Conservation (phyloP, 1,284 basidiomycete species). For the Heterobasidion annosum region DNA sequence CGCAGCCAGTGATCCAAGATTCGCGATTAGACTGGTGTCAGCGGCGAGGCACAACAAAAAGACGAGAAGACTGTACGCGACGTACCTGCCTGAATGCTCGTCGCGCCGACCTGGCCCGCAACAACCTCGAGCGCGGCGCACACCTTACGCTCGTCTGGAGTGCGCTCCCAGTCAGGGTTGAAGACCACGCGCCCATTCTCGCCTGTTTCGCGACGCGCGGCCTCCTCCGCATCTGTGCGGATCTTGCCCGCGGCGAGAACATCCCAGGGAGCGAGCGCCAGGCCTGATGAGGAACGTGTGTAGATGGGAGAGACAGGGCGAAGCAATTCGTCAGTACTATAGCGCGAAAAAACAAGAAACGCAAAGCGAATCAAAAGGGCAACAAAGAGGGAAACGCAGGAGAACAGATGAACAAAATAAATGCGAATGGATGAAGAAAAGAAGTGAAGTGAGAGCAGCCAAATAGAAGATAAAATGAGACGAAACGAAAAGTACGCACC, state of each 20-base stretch:
- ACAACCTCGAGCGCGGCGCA: slow-evolving; percentile 17
- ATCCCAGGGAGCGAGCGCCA: slow-evolving; percentile 20
- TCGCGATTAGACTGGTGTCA: too few relatives aligned
- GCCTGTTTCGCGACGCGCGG: slow-evolving; percentile 14
- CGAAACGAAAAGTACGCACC: slow-evolving; percentile 16
- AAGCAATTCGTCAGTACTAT: too few relatives aligned
- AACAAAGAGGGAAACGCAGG: neutral
- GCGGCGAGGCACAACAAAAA: too few relatives aligned
- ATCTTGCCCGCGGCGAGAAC: slow-evolving; percentile 23
- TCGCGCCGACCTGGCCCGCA: slow-evolving; percentile 14
- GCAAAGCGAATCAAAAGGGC: too few relatives aligned
- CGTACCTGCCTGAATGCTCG: slow-evolving; percentile 16
- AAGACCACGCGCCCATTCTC: slow-evolving; percentile 15
- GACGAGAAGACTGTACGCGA: neutral
- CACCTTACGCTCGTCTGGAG: slow-evolving; percentile 13
- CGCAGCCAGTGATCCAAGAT: too few relatives aligned
- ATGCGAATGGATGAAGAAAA: neutral
- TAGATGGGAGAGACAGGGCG: neutral
- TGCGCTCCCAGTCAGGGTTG: slow-evolving; percentile 15
- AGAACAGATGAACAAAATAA: neutral
- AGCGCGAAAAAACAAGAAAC: too few relatives aligned
- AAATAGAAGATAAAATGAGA: neutral
- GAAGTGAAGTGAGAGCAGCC: neutral
- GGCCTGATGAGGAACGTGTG: neutral
- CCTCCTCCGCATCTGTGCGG: slow-evolving; percentile 19